A percentile compares a stretch with the other conserved stretches of the same genome.
Evolutionary conservation across 1,139 yeast species (phyloP).

Genomic region (Scheffersomyces lignicola): DNA sequence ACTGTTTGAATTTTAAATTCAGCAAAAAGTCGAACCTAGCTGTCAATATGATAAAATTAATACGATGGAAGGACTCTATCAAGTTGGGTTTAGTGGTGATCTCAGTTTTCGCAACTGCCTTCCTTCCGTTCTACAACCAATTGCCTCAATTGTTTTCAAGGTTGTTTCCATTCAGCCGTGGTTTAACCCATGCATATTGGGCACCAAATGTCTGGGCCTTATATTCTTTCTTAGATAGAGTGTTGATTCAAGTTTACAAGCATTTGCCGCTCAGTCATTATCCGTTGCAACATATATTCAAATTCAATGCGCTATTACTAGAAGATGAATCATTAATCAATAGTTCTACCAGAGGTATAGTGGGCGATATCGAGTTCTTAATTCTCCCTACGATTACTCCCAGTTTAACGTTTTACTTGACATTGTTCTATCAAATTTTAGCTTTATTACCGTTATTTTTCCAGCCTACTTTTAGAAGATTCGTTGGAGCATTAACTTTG

Average conservation of each 20-base stretch:
- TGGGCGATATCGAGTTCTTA: conserved; percentile 83
- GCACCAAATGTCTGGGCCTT: conserved; percentile 98
- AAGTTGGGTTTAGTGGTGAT: conserved; percentile 70
- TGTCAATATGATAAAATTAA: conserved; percentile 30
- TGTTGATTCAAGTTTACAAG: conserved; percentile 54
- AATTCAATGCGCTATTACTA: conserved; percentile 31
- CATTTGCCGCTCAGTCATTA: conserved; percentile 46
- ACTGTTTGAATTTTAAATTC: conserved; percentile 54
- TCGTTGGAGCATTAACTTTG: conserved; percentile 78
- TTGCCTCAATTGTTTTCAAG: conserved; percentile 66
- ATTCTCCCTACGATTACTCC: conserved; percentile 83
- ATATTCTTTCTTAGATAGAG: conserved; percentile 81
- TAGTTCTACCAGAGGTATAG: conserved; percentile 79
- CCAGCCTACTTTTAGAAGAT: conserved; percentile 75
- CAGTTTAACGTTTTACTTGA: conserved; percentile 68
- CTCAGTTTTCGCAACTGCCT: conserved; percentile 63
- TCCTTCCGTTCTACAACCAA: conserved; percentile 76
- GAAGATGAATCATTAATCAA: conserved; percentile 25
- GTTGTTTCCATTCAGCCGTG: conserved; percentile 91
- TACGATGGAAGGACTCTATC: conserved; percentile 59
- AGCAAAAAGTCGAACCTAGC: conserved; percentile 21
- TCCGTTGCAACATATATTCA: conserved; percentile 32
- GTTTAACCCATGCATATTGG: conserved; percentile 98
- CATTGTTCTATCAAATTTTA: conserved; percentile 76
- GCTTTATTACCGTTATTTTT: conserved; percentile 75